Percentiles rank a stretch among this genome's conserved stretches.
Evolutionary conservation across 495 filamentous ascomycete genomes (phyloP).

Genomic region (Cudoniella acicularis): DNA sequence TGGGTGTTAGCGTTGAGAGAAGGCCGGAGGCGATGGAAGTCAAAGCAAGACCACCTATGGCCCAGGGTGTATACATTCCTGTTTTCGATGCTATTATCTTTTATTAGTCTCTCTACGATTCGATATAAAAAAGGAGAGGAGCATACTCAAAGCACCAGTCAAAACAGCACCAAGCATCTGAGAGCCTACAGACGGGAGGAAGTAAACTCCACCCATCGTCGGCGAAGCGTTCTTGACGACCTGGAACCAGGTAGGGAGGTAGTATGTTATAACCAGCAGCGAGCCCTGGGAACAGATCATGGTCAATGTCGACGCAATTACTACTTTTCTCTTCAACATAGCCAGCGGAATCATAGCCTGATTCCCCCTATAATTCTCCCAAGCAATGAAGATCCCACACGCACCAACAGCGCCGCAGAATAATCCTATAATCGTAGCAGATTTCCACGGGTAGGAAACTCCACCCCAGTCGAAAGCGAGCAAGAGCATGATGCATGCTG

Average conservation of each 20-base stretch:
- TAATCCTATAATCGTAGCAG: slow-evolving; percentile 30
- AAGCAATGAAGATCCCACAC: slow-evolving; percentile 37
- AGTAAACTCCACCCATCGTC: slow-evolving; percentile 65
- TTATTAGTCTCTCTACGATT: not conserved
- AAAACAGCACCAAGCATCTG: not conserved
- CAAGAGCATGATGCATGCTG: slow-evolving; percentile 34
- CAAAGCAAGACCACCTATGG: slow-evolving; percentile 25
- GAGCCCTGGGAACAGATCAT: slow-evolving; percentile 21
- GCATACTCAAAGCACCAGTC: not conserved
- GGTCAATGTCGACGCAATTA: slow-evolving; percentile 26
- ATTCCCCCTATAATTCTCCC: slow-evolving; percentile 40
- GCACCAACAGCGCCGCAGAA: slow-evolving; percentile 44
- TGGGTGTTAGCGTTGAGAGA: slow-evolving; percentile 52
- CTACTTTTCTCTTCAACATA: slow-evolving; percentile 13
- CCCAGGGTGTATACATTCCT: slow-evolving; percentile 32
- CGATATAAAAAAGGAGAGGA: not conserved
- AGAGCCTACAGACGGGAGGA: slow-evolving; percentile 51
- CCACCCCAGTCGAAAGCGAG: slow-evolving; percentile 46
- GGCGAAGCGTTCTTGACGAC: slow-evolving; percentile 40
- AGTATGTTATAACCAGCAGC: slow-evolving; percentile 16
- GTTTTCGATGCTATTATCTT: not conserved
- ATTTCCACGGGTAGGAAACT: slow-evolving; percentile 37
- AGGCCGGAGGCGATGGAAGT: slow-evolving; percentile 30
- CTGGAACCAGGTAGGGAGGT: slow-evolving; percentile 15
- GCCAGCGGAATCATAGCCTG: slow-evolving; percentile 44